Base-by-base conservation (phyloP, 2,329 filamentous ascomycete genomes). In the Fusarium torulosum region DNA sequence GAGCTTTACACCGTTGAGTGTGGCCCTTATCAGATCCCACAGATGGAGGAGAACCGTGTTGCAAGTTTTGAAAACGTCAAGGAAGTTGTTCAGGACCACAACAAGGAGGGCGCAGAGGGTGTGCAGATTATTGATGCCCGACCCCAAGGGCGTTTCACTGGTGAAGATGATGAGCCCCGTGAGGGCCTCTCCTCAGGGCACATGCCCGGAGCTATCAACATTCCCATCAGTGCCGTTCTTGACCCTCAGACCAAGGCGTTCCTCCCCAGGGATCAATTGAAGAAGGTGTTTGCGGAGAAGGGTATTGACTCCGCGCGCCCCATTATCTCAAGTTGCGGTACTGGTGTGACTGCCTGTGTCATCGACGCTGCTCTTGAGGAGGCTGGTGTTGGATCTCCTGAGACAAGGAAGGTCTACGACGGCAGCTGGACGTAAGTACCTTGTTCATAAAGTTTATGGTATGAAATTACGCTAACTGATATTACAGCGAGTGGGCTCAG, bases 391-490 rank as follows among this genome's bases (percentile, higher is more conserved):
- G 92, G 91, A 3, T 82, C 87, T 6, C 79, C 86, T 0, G 85
- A 89, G 63, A 86, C 87, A 54, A 87, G 92, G 70, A 90, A 86
- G 75, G 84, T 99, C 21, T 99, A 99, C 75, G 96, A 99, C 78
- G 96, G 96, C 46, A 97, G 94, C 79, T 99, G 96, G 96, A 98
- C 96, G 86, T 97, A 84, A 89, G 92, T 90, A 11, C 13, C 56
- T 23, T 38, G 15, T 31, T n/a, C 20, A 23, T 14, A 53, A 37
- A 49, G n/a, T 38, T 33, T 25, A 55, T 45, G 33, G 57, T 42
- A 17, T 47, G 33, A 5, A 9, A 33, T 15, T 31, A 41, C 53
- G 51, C 43, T 62, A 62, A 66, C 76, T 79, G 73, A 81, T 75
- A 31, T 58, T 17, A 61, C 57, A 90, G 87, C 23, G 87, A 89